Conservation (phyloP, 2,329 filamentous ascomycete genomes). For the Aspergillus arachidicola region DNA sequence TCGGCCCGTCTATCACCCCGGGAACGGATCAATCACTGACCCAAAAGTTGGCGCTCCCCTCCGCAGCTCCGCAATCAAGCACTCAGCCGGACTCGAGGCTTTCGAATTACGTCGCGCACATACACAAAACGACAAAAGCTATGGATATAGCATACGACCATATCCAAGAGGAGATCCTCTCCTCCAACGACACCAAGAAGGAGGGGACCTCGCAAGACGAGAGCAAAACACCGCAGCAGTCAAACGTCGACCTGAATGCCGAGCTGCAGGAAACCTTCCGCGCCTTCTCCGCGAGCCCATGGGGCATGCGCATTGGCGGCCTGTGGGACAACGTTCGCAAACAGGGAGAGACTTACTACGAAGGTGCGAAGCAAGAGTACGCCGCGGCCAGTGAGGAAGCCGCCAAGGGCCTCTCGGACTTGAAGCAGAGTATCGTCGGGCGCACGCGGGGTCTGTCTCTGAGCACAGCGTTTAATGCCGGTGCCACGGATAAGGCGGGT, state of each 20-base stretch:
- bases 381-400: conserved; percentile 78
- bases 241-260: conserved; percentile 67
- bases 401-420: conserved; percentile 73
- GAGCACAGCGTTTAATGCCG: conserved; percentile 40
- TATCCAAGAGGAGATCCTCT: conserved; percentile 79
- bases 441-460: conserved; percentile 75
- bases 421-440: conserved; percentile 68
- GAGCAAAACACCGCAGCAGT: conserved; percentile 41
- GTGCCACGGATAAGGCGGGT: conserved; percentile 27
- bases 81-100: conserved; percentile 17
- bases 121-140: not conserved
- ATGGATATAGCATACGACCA: conserved; percentile 99
- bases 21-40: conserved; percentile 13
- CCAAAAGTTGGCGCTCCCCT: not conserved
- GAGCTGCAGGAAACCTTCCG: conserved; percentile 96
- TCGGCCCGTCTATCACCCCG: conserved; percentile 34
- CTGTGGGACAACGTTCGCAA: conserved; percentile 92
- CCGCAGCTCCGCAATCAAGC: conserved; percentile 9
- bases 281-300: conserved; percentile 86
- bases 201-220: conserved; percentile 44
- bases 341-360: conserved; percentile 87
- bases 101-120: conserved; percentile 10
- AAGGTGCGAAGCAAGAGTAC: conserved; percentile 81
- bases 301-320: conserved; percentile 85
- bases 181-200: conserved; percentile 56